These are phyloP conservation scores for Cryphonectria radicalis DNA, from an alignment of 2,329 filamentous ascomycete genomes.

Conservation along the genomic window DNA sequence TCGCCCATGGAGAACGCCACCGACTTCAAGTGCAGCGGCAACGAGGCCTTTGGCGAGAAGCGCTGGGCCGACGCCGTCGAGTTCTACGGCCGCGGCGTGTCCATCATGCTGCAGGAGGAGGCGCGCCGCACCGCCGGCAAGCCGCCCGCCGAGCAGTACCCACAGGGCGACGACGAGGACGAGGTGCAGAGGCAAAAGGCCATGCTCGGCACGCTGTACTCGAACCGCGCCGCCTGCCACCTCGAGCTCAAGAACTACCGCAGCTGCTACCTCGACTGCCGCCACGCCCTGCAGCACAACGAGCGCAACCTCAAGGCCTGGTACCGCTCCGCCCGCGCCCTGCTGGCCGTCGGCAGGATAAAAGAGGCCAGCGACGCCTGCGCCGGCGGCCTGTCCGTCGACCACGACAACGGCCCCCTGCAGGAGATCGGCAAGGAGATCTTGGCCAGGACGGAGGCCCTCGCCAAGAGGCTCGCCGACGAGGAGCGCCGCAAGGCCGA, in stretches of 20 bases:
- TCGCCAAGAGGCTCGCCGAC: slow-evolving; percentile 31
- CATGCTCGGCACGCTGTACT: slow-evolving; percentile 76
- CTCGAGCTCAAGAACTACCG: slow-evolving; percentile 88
- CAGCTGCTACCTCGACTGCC: slow-evolving; percentile 83
- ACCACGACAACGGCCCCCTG: slow-evolving; percentile 71
- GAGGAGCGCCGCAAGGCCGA: slow-evolving; percentile 58
- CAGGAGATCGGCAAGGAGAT: slow-evolving; percentile 66
- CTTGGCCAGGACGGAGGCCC: slow-evolving; percentile 55
- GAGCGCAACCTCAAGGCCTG: slow-evolving; percentile 84
- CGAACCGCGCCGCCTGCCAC: slow-evolving; percentile 89
- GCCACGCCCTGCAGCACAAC: slow-evolving; percentile 77
- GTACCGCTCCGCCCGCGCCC: slow-evolving; percentile 80
- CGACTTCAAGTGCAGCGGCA: slow-evolving; percentile 90
- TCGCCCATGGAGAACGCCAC: slow-evolving; percentile 79
- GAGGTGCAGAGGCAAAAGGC: slow-evolving; percentile 56
- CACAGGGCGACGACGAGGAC: slow-evolving; percentile 62
- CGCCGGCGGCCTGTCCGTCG: slow-evolving; percentile 72
- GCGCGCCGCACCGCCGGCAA: slow-evolving; percentile 51
- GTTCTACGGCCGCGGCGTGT: slow-evolving; percentile 87
- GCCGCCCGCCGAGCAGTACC: slow-evolving; percentile 47
- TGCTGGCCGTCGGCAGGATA: slow-evolving; percentile 78
- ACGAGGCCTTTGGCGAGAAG: slow-evolving; percentile 78
- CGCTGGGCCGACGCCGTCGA: slow-evolving; percentile 84
- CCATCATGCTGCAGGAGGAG: slow-evolving; percentile 70
- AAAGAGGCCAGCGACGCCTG: slow-evolving; percentile 81